These are phyloP conservation scores for Cruciata laevipes DNA, from an alignment of 257 asterid species.

Conservation along the genomic window DNA sequence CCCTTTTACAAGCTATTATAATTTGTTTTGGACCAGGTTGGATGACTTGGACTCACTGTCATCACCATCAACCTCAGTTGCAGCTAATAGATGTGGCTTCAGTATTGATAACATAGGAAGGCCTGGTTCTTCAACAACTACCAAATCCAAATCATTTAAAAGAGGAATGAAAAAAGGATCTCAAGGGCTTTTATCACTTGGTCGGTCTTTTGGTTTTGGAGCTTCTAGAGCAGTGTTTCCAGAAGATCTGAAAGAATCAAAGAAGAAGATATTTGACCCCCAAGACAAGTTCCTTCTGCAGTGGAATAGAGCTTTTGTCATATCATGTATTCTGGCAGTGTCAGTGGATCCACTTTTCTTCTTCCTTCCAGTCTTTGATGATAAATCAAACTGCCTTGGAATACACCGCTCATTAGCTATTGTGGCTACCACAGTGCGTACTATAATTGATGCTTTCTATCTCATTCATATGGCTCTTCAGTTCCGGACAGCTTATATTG, in stretches of 20 bases:
- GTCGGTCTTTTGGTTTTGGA: constrained; percentile 87
- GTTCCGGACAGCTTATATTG: constrained; percentile 94
- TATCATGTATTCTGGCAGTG: constrained; percentile 85
- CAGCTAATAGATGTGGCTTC: constrained; percentile 76
- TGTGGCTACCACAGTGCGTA: constrained; percentile 86
- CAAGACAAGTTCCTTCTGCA: constrained; percentile 88
- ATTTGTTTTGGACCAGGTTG: constrained; percentile 48
- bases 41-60: constrained; percentile 87
- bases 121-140: constrained; percentile 38
- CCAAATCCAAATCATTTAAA: constrained; percentile 67
- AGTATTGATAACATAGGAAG: constrained; percentile 55
- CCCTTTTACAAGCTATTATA: constrained; percentile 7
- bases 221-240: constrained; percentile 88
- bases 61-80: constrained; percentile 64
- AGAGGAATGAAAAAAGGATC: constrained; percentile 89
- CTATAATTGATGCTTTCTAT: constrained; percentile 79
- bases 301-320: constrained; percentile 82
- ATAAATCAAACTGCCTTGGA: constrained; percentile 66
- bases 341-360: constrained; percentile 95
- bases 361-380: constrained; percentile 84
- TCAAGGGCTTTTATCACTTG: constrained; percentile 85
- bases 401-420: constrained; percentile 76
- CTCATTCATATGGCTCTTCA: constrained; percentile 90
- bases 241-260: constrained; percentile 87
- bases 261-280: constrained; percentile 91